Percentiles rank a stretch among this genome's conserved stretches.
Conservation (phyloP, 108 stramenopile species). For the Epipyxis sp. region DNA sequence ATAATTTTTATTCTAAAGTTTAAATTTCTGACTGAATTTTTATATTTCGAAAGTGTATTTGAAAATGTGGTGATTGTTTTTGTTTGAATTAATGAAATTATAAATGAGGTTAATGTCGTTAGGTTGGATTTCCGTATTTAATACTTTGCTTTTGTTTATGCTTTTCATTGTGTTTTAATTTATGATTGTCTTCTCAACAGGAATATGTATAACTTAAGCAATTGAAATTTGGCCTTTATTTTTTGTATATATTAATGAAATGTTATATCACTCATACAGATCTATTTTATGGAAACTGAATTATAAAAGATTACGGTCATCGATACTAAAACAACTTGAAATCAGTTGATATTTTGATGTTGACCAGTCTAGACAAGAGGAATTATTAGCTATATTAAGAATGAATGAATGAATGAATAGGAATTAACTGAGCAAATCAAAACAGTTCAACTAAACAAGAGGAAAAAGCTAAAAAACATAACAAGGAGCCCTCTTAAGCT, state of each 20-base stretch:
- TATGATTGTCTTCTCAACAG: background rate
- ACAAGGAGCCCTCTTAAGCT: no score
- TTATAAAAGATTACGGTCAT: background rate
- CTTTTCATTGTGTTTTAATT: background rate
- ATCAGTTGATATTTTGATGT: background rate
- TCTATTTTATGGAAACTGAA: background rate
- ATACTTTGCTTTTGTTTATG: background rate
- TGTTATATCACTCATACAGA: background rate
- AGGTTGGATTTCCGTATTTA: no score
- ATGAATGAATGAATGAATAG: no score
- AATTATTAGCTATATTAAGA: no score
- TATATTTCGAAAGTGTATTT: background rate
- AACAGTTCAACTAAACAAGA: no score
- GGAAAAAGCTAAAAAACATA: no score
- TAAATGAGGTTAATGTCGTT: no score
- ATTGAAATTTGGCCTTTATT: background rate
- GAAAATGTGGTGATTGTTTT: background rate
- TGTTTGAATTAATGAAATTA: no score
- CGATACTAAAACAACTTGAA: background rate
- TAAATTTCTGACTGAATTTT: no score
- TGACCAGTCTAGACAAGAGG: background rate
- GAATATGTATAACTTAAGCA: background rate
- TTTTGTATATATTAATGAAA: background rate
- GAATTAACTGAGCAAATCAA: no score
- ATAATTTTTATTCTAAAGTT: no score